Evolutionary conservation across 495 filamentous ascomycete genomes (phyloP).

Genomic region (Aspergillus mulundensis): DNA sequence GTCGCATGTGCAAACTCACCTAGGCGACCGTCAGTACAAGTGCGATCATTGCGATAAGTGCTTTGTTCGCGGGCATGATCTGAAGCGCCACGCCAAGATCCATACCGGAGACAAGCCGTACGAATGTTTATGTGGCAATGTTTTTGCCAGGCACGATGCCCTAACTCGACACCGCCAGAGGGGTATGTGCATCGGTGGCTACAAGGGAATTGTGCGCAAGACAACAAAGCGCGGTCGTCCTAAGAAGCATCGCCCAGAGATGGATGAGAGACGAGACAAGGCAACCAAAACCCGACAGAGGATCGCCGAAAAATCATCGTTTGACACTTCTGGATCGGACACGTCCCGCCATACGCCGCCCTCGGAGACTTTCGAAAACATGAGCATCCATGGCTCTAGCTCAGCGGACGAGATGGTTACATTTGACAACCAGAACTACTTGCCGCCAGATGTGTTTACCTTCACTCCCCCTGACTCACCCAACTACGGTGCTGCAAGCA

Average conservation of each 20-base stretch:
- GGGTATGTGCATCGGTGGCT: constrained; percentile 90
- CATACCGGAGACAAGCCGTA: constrained; percentile 92
- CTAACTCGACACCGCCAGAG: constrained; percentile 90
- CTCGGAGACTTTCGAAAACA: constrained; percentile 35
- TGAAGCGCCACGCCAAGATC: constrained; percentile 95
- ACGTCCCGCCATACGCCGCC: constrained; percentile 28
- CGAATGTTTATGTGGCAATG: constrained; percentile 82
- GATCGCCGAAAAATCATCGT: constrained; percentile 36
- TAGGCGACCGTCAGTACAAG: constrained; percentile 88
- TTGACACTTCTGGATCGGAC: constrained; percentile 35
- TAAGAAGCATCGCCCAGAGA: constrained; percentile 58
- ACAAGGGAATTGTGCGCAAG: constrained; percentile 75
- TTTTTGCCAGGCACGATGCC: constrained; percentile 90
- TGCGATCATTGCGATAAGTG: constrained; percentile 87
- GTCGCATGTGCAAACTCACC: constrained; percentile 94
- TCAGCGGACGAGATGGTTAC: constrained; percentile 32
- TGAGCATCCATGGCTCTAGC: constrained; percentile 46
- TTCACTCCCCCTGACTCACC: constrained; percentile 50
- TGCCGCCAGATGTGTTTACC: constrained; percentile 40
- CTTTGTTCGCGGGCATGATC: constrained; percentile 94
- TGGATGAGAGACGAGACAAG: constrained; percentile 66
- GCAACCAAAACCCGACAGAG: constrained; percentile 46
- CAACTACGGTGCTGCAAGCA: constrained; percentile 38
- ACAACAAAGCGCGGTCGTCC: constrained; percentile 63
- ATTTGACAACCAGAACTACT: constrained; percentile 40